Conservation (phyloP, 345 rosid genomes). For the Acer negundo region DNA sequence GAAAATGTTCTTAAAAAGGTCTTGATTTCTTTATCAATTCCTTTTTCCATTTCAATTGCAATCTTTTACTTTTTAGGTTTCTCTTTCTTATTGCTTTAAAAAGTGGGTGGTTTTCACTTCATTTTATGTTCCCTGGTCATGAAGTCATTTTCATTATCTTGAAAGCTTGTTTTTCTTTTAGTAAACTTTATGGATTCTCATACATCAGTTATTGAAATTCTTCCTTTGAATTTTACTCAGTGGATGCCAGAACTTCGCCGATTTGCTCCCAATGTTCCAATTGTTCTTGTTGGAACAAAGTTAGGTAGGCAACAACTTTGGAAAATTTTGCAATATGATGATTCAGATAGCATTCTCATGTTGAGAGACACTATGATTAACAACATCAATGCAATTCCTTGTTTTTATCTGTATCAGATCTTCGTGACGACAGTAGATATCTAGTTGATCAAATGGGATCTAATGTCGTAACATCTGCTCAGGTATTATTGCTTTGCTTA, state of each 20-base stretch:
- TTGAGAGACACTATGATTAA: neutral
- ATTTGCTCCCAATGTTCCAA: constrained; percentile 94
- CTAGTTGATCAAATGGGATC: constrained; percentile 65
- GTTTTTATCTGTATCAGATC: constrained; percentile 49
- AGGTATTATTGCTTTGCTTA: constrained; percentile 37
- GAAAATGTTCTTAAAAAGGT: constrained; percentile 98
- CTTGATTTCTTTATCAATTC: constrained; percentile 17
- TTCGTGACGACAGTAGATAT: constrained; percentile 78
- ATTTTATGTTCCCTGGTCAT: constrained; percentile 7
- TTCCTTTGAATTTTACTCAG: constrained; percentile 42
- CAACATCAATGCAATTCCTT: neutral
- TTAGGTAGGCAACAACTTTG: constrained; percentile 52
- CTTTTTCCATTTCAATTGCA: constrained; percentile 8
- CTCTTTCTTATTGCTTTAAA: constrained; percentile 18
- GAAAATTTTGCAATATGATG: neutral
- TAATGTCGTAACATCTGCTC: constrained; percentile 69
- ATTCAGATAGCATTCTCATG: neutral
- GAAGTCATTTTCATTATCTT: constrained; percentile 2
- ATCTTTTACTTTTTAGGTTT: neutral
- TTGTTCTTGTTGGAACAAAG: constrained; percentile 96
- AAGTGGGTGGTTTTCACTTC: constrained; percentile 18
- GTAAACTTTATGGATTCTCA: neutral
- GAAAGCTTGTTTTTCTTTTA: neutral
- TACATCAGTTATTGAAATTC: constrained; percentile 9
- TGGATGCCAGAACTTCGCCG: constrained; percentile 99